A percentile compares a stretch with the other conserved stretches of the same genome.
phyloP scores from a whole-genome alignment of 345 rosid species.

The Eutrema japonicum region DNA sequence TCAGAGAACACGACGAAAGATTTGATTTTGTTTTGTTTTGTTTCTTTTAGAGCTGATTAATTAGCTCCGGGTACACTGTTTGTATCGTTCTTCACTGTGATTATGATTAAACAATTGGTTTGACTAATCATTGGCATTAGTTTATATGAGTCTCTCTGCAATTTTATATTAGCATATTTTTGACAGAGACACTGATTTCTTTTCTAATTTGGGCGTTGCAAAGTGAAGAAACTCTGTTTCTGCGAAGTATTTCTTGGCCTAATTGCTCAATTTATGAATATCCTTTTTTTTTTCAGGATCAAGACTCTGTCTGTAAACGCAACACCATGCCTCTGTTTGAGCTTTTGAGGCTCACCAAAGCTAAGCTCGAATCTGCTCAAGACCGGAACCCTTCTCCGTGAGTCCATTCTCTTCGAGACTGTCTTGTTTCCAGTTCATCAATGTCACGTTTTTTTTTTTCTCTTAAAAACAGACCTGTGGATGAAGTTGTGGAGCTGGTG shows the following conservation, averaged over 20 bases:
- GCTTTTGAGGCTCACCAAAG: slow-evolving; percentile 59
- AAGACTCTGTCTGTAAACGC: not conserved
- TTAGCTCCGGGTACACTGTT: slow-evolving; percentile 6
- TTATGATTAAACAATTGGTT: slow-evolving; percentile 41
- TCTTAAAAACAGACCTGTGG: slow-evolving; percentile 58
- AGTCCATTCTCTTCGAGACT: slow-evolving; percentile 42
- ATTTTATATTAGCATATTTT: slow-evolving; percentile 25
- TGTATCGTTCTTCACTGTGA: slow-evolving; percentile 24
- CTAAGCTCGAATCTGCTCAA: slow-evolving; percentile 49
- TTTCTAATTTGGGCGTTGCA: slow-evolving; percentile 21
- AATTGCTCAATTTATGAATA: slow-evolving; percentile 40
- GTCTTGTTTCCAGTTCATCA: slow-evolving; percentile 13
- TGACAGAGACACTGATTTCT: slow-evolving; percentile 30
- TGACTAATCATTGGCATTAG: slow-evolving; percentile 31
- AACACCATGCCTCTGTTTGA: slow-evolving; percentile 83
- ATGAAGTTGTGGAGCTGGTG: slow-evolving; percentile 69
- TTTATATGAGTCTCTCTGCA: slow-evolving; percentile 11
- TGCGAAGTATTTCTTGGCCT: slow-evolving; percentile 27
- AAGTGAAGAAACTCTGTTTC: slow-evolving; percentile 15
- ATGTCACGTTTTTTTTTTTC: not conserved
- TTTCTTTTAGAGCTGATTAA: not conserved
- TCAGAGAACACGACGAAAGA: slow-evolving; percentile 19
- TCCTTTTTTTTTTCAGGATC: slow-evolving; percentile 31
- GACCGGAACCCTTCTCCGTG: slow-evolving; percentile 60
- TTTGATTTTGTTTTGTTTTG: slow-evolving; percentile 14